A percentile compares a stretch with the other conserved stretches of the same genome.
phyloP scores from a whole-genome alignment of 768 basidiomycete genomes.

The Kwoniella mangroviensis region DNA sequence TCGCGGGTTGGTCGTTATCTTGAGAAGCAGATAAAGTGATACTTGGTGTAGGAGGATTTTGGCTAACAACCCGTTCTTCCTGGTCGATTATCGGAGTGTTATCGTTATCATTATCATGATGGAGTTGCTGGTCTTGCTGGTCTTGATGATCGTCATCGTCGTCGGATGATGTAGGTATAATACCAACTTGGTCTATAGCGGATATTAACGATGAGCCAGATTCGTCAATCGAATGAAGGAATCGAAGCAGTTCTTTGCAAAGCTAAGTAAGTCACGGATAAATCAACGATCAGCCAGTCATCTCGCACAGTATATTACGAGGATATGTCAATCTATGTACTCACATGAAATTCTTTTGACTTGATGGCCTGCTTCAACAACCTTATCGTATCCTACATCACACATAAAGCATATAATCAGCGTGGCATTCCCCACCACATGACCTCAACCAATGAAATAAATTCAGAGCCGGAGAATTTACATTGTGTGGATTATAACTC shows the following conservation, averaged over 20 bases:
- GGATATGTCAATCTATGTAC: conserved; percentile 11
- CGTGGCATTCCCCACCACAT: no score
- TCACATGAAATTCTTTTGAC: conserved; percentile 73
- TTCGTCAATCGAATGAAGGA: conserved; percentile 89
- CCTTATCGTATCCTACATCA: conserved; percentile 72
- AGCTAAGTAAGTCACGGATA: conserved; percentile 62
- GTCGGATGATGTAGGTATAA: conserved; percentile 8
- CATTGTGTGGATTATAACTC: no score
- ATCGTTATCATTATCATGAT: not conserved
- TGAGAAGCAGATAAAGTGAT: not conserved
- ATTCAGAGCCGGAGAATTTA: no score
- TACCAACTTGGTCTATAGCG: conserved; percentile 38
- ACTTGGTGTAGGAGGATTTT: not conserved
- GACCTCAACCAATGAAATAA: no score
- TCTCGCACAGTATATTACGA: not conserved
- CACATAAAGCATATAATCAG: no score
- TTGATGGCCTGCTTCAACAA: conserved; percentile 76
- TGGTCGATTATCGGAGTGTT: not conserved
- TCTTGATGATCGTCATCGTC: not conserved
- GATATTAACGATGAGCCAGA: conserved; percentile 62
- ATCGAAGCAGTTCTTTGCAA: conserved; percentile 87
- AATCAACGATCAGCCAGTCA: not conserved
- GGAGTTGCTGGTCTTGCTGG: not conserved
- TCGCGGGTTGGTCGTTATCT: not conserved
- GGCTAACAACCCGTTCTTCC: not conserved